A percentile compares a stretch with the other conserved stretches of the same genome.
These are phyloP conservation scores for Ophiocordyceps australis DNA, from an alignment of 2,329 filamentous ascomycete species.

Conservation along the genomic window DNA sequence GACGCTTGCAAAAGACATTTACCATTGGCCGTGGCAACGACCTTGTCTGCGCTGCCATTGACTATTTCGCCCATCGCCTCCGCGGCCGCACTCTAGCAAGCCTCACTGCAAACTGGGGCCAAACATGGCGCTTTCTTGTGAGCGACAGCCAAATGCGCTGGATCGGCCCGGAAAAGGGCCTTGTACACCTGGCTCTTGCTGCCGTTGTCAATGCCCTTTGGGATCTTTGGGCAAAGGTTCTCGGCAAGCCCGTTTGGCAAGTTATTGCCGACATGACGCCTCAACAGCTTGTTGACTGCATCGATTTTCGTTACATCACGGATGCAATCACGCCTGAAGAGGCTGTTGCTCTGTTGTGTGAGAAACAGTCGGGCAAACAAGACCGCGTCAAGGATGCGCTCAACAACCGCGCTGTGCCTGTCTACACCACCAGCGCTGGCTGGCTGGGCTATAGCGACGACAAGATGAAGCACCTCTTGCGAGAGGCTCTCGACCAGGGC, in stretches of 20 bases:
- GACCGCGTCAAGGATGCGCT: conserved; percentile 58
- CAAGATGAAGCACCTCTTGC: conserved; percentile 60
- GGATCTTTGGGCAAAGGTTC: conserved; percentile 86
- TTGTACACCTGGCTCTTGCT: conserved; percentile 80
- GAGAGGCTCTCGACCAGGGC: conserved; percentile 57
- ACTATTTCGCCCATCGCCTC: conserved; percentile 59
- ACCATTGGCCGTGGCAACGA: conserved; percentile 84
- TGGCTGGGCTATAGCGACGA: conserved; percentile 86
- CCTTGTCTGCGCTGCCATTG: conserved; percentile 73
- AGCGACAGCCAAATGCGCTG: conserved; percentile 80
- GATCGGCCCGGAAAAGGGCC: conserved; percentile 89
- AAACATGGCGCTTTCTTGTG: conserved; percentile 84
- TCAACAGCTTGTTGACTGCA: conserved; percentile 70
- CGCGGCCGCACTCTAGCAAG: conserved; percentile 58
- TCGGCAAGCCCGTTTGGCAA: conserved; percentile 77
- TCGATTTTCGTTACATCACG: conserved; percentile 90
- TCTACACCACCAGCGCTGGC: conserved; percentile 78
- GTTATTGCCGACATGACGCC: conserved; percentile 82
- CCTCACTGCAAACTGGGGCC: conserved; percentile 64
- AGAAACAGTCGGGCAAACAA: conserved; percentile 48
- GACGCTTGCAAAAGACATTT: conserved; percentile 34
- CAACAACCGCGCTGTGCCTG: conserved; percentile 58
- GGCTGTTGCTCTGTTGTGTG: conserved; percentile 52
- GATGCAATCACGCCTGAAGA: conserved; percentile 83
- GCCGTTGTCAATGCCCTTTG: conserved; percentile 83